Percentiles rank a stretch among this genome's conserved stretches.
These are phyloP conservation scores for Arabis alpina DNA, from an alignment of 345 rosid genomes.

Conservation along the genomic window DNA sequence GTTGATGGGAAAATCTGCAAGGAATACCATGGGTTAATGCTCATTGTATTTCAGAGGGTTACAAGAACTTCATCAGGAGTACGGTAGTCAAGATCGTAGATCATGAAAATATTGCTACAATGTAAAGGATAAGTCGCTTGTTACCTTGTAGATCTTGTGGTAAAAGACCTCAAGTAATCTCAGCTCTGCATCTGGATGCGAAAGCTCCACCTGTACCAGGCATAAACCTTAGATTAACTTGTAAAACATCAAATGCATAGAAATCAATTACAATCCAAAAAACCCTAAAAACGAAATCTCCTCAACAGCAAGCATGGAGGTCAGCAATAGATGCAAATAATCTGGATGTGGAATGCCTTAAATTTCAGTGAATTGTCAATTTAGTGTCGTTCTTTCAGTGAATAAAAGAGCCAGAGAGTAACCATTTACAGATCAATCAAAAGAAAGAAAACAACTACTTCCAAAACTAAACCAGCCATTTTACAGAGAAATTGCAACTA, in stretches of 20 bases:
- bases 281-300: background rate
- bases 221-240: constrained; percentile 23
- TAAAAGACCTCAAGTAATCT: constrained; percentile 90
- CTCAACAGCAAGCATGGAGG: constrained; percentile 14
- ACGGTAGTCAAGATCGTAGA: background rate
- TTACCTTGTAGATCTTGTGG: constrained; percentile 95
- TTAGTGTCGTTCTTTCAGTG: constrained; percentile 1
- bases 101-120: constrained; percentile 15
- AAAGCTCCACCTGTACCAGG: constrained; percentile 82
- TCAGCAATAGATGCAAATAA: constrained; percentile 24
- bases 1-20: constrained; percentile 82
- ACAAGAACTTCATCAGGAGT: constrained; percentile 14
- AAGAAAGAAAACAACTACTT: constrained; percentile 19
- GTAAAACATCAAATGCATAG: constrained; percentile 22
- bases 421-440: background rate
- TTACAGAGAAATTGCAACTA: background rate
- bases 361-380: constrained; percentile 18
- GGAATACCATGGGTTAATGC: constrained; percentile 3
- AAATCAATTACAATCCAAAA: constrained; percentile 13
- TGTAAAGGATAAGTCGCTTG: constrained; percentile 17
- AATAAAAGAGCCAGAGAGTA: constrained; percentile 13
- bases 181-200: constrained; percentile 86
- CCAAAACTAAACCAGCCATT: constrained; percentile 23
- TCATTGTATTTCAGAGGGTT: constrained; percentile 13
- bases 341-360: constrained; percentile 10